A percentile compares a stretch with the other conserved stretches of the same genome.
These are phyloP conservation scores for Gracilaria gracilis DNA, from an alignment of 23 red algal species.

Conservation along the genomic window DNA sequence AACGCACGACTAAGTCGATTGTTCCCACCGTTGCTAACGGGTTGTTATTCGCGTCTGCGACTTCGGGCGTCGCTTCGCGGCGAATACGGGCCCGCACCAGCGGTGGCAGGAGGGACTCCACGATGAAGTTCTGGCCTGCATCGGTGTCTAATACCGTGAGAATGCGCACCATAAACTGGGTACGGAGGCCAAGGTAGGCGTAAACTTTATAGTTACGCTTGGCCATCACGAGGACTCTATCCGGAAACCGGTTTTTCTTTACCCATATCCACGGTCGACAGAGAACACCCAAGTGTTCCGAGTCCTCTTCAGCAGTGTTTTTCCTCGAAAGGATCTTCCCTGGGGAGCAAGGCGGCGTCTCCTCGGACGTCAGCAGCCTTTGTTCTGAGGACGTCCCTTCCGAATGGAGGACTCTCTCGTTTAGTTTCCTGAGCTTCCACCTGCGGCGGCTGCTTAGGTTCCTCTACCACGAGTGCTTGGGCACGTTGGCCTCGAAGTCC, in stretches of 20 bases:
- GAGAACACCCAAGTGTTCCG: neutral
- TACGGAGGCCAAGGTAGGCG: too few relatives aligned
- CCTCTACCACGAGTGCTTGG: neutral
- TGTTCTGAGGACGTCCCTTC: neutral
- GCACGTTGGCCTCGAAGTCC: neutral
- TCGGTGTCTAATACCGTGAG: too few relatives aligned
- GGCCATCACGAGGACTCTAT: too few relatives aligned
- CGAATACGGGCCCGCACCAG: neutral
- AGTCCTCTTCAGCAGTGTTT: neutral
- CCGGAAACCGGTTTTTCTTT: too few relatives aligned
- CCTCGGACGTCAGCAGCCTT: neutral
- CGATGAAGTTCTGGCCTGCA: too few relatives aligned
- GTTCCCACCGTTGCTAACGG: too few relatives aligned
- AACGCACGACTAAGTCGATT: too few relatives aligned
- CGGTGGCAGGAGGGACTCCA: too few relatives aligned
- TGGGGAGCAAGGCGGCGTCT: neutral
- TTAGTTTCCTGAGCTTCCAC: neutral
- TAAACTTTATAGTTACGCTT: too few relatives aligned
- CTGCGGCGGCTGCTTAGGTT: too few relatives aligned
- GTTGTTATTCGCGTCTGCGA: conserved; percentile 10
- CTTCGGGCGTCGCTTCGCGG: neutral
- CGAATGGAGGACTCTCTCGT: neutral
- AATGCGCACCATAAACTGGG: too few relatives aligned
- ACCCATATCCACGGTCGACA: too few relatives aligned
- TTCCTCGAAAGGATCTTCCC: neutral